A percentile compares a stretch with the other conserved stretches of the same genome.
Conservation (phyloP, 768 basidiomycete species). For the Obba rivulosa region DNA sequence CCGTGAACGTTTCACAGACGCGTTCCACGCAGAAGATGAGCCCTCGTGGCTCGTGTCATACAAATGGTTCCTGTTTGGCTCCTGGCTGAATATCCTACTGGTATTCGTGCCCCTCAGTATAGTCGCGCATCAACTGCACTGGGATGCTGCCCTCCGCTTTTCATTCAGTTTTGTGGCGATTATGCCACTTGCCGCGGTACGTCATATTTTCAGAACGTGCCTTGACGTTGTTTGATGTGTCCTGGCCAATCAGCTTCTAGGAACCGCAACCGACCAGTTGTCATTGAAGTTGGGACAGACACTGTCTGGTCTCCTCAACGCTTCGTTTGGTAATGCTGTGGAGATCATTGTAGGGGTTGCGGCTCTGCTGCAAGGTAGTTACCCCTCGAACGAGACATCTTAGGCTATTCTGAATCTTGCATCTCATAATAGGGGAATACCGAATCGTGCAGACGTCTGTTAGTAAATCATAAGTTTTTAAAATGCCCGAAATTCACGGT, state of each 20-base stretch:
- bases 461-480: conserved; percentile 15
- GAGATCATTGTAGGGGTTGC: conserved; percentile 89
- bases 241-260: conserved; percentile 47
- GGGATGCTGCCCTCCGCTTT: conserved; percentile 77
- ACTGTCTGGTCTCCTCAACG: conserved; percentile 81
- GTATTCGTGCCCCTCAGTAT: conserved; percentile 74
- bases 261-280: conserved; percentile 79
- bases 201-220: conserved; percentile 5
- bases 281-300: conserved; percentile 77
- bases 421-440: conserved; percentile 52
- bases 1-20: conserved; percentile 28
- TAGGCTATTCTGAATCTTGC: not conserved
- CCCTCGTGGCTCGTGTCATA: conserved; percentile 57
- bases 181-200: conserved; percentile 80
- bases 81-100: conserved; percentile 73
- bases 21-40: conserved; percentile 57
- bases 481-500: not conserved
- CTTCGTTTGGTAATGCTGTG: conserved; percentile 78
- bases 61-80: conserved; percentile 54
- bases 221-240: not conserved
- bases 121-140: conserved; percentile 55
- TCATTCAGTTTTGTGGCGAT: conserved; percentile 77
- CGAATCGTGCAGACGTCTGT: conserved; percentile 91
- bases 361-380: conserved; percentile 67
- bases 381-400: not conserved